Base-by-base conservation (phyloP, 352 stramenopile species). In the Pythium rhizo-oryzae region DNA sequence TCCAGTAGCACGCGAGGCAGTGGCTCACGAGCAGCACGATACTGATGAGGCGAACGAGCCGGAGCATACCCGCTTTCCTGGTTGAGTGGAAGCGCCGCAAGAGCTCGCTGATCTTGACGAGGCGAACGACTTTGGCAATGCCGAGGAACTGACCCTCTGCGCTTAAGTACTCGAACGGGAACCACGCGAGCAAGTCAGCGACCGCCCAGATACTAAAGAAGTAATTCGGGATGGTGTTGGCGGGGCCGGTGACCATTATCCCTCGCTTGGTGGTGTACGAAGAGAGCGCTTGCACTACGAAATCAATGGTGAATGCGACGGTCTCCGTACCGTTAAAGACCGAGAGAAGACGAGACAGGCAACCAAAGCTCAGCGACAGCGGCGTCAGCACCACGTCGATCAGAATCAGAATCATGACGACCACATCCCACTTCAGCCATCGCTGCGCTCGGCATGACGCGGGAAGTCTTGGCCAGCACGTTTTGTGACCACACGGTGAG, bases 151-250 rank as follows among this genome's bases (percentile, higher is more conserved):
- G 78, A 1, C 83, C 78, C 50, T 80, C 65, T n/a, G 44, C 2
- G 8, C 72, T 70, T 9, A 91, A 19, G 35, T 79, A 67, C 35
- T 90, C 81, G 43, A 91, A 88, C 8, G 81, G 83, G 54, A 91
- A 88, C 79, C 79, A 91, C 41, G 78, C 84, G n/a, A 91, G 70
- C 25, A 91, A 84, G 39, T 91, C 83, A 0, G 80, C 77, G 7
- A 90, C 33, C 3, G 81, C 83, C 81, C 81, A 87, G 13, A 76
- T 47, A 56, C 81, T 88, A 12, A 80, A 16, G 16, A 91, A 33
- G 59, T 91, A 91, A 65, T 89, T 75, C 16, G 52, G 64, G 1
- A 73, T 56, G 4, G 83, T 91, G 30, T 73, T 65, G 8, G 49
- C 60, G 0, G 80, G 78, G 0, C 80, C 83, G 0, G 80, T 88